Base-by-base conservation (phyloP, 768 basidiomycete genomes). In the Boletus rubroflammeus region DNA sequence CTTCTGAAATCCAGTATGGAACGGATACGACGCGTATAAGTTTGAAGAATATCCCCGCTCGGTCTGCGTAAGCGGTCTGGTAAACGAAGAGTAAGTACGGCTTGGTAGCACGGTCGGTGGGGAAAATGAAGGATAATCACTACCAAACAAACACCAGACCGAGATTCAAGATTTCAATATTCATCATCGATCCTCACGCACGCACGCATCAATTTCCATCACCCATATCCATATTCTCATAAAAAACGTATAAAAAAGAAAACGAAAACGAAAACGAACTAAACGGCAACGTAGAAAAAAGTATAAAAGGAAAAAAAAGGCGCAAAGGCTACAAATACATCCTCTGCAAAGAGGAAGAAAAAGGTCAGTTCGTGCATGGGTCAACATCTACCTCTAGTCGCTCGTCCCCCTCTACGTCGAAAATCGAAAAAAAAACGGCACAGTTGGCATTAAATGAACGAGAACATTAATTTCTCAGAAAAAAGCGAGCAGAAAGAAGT, bases 191-290 rank as follows among this genome's bases (percentile, higher is more conserved):
- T 36, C 39, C 39, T n/a, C n/a, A n/a, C n/a, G n/a, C n/a, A 21
- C 15, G 14, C 23, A 17, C 4, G 2, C 28, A 21, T 21, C 6
- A 31, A 7, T 14, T 28, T 29, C n/a, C 29, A 19, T 45, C 44
- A 14, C 41, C 17, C 46, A 49, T 11, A 39, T 54, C 39, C 40
- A 35, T 10, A 15, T 25, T 36, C 19, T 36, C 41, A 54, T 54
- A 43, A 54, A 54, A 52, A 54, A 38, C 9, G 35, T 54, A 54
- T 54, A 54, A 54, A 54, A 40, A 54, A 19, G 17, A 3, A 38
- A 32, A 32, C 28, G 26, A 35, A 32, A n/a, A n/a, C n/a, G 0
- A 25, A 23, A 5, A 28, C 44, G 28, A 4, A n/a, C n/a, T n/a
- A n/a, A n/a, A 51, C 7, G 6, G 25, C 0, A 35, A 11, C 5